Evolutionary conservation across 75 land plant genomes (phyloP), one percentile per base, ranked within the genome.

Genomic region (Selaginella moellendorffii): DNA sequence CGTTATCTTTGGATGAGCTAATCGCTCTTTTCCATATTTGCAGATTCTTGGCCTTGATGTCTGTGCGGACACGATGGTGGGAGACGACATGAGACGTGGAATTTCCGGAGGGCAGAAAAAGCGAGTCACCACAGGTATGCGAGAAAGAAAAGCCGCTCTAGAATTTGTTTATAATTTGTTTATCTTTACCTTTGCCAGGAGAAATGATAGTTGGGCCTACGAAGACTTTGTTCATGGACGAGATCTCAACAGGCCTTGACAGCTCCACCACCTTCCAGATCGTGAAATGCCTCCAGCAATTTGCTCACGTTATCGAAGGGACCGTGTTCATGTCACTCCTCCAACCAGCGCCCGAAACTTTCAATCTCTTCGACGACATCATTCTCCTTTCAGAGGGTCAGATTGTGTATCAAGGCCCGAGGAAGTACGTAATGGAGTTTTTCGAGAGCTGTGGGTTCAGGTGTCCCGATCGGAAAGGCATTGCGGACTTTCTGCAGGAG

Each of bases 321-420:
- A 86, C 96, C 0, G 77, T 83, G 61, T 26, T 87, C 18, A 75
- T 86, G 53, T 81, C 96, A 9, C 83, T 92, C 9, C 75, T 92
- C 1, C 96, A 92, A 61, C 97, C 97, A 2, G 84, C 97, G 12
- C 97, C 97, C 0, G 96, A 92, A 74, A 85, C 97, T 1, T 91
- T 82, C 30, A 81, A 88, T 25, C 86, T 78, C 18, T 83, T 83
- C 54, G 86, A 83, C 60, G 86, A 83, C 52, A 81, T 83, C 22
- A 72, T 83, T 27, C 76, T 83, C 2, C 72, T 83, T 30, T 75
- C 84, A 17, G 85, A 82, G 24, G 85, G 85, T 28, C 77, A 71
- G 22, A 66, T 82, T 28, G 85, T 82, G 14, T 82, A 82, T 60
- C 85, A 80, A 12, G 85, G 85, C 1, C 82, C 82, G n/a, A 63